These are phyloP conservation scores for Limonium bicolor DNA, from an alignment of 148 eudicot genomes.

Conservation along the genomic window DNA sequence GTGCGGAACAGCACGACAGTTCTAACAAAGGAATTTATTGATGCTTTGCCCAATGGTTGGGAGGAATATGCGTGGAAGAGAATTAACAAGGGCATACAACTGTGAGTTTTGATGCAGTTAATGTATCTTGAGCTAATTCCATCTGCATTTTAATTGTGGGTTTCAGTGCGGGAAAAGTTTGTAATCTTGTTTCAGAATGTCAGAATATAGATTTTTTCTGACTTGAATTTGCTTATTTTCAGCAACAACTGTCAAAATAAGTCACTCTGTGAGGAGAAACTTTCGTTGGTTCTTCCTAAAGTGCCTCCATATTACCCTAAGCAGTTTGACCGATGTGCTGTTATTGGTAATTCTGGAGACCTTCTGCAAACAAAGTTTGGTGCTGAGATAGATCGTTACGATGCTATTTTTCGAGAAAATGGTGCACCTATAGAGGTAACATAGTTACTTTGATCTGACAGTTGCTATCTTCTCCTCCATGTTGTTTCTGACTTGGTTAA, in stretches of 20 bases:
- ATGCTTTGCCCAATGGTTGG: constrained; percentile 94
- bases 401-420: constrained; percentile 76
- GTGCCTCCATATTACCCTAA: constrained; percentile 76
- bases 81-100: constrained; percentile 77
- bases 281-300: constrained; percentile 77
- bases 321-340: constrained; percentile 79
- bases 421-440: constrained; percentile 94
- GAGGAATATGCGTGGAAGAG: constrained; percentile 91
- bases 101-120: constrained; percentile 41
- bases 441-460: background rate
- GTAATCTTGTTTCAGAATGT: background rate
- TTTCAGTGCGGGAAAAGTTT: background rate
- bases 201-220: background rate
- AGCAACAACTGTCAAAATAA: constrained; percentile 71
- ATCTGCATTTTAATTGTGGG: background rate
- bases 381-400: constrained; percentile 78
- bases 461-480: background rate
- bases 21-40: constrained; percentile 82
- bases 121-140: background rate
- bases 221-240: constrained; percentile 14
- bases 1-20: constrained; percentile 89
- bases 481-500: background rate
- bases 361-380: constrained; percentile 88
- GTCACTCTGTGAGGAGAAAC: constrained; percentile 88
- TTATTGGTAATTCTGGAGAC: constrained; percentile 95